Evolutionary conservation across 129 eudicot genomes (phyloP).

Genomic region (Pseudognaphalium luteoalbum): DNA sequence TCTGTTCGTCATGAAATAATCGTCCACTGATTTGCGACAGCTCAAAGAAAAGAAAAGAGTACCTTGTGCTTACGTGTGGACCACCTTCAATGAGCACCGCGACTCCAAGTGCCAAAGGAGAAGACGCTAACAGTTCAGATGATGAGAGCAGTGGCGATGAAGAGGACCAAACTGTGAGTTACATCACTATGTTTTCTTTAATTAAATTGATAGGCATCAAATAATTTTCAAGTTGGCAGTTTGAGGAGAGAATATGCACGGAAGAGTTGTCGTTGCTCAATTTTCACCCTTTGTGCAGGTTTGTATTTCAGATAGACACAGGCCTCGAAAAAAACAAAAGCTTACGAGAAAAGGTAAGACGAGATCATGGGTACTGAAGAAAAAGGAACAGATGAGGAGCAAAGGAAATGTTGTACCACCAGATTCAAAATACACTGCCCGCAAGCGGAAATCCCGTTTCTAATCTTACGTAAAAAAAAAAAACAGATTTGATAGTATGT

Average conservation of each 20-base stretch:
- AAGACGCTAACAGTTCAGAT: slow-evolving; percentile 69
- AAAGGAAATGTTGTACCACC: slow-evolving; percentile 75
- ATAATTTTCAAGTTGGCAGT: background rate
- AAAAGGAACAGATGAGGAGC: slow-evolving; percentile 84
- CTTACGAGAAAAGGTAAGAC: slow-evolving; percentile 69
- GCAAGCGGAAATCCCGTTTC: slow-evolving; percentile 83
- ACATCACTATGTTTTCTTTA: background rate
- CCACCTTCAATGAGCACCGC: slow-evolving; percentile 65
- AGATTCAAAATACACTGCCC: slow-evolving; percentile 87
- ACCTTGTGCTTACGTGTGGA: slow-evolving; percentile 93
- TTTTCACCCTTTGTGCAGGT: slow-evolving; percentile 43
- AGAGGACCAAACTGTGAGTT: slow-evolving; percentile 67
- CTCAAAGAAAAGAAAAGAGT: slow-evolving; percentile 87
- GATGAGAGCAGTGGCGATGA: slow-evolving; percentile 77
- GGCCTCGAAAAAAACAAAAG: slow-evolving; percentile 85
- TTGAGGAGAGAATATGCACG: background rate
- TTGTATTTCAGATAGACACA: slow-evolving; percentile 73
- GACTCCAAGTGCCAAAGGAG: slow-evolving; percentile 67
- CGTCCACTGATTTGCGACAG: slow-evolving; percentile 41
- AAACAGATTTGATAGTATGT: background rate
- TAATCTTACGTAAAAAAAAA: slow-evolving; percentile 24
- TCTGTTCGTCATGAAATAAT: background rate
- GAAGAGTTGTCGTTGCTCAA: background rate
- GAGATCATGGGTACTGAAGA: slow-evolving; percentile 69
- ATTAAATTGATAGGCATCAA: background rate